phyloP scores from a whole-genome alignment of 257 asterid species.

The Nicotiana undulata region DNA sequence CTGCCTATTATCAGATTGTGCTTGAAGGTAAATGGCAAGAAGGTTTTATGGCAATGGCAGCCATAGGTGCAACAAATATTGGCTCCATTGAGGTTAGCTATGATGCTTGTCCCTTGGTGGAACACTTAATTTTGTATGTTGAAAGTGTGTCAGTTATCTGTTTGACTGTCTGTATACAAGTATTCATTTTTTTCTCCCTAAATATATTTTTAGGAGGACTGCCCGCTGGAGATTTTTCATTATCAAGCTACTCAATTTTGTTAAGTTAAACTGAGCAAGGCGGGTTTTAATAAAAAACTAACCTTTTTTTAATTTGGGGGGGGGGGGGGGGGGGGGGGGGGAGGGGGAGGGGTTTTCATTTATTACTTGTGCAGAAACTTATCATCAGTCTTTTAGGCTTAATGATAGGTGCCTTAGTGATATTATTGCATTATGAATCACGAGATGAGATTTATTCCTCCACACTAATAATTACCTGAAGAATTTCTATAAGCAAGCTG shows the following conservation, averaged over 20 bases:
- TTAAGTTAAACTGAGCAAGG: neutral
- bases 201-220: neutral
- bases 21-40: conserved; percentile 91
- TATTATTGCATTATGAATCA: neutral
- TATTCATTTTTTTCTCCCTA: conserved; percentile 4
- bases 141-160: neutral
- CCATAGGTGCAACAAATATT: conserved; percentile 90
- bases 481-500: neutral
- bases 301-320: too few relatives aligned
- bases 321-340: too few relatives aligned
- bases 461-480: neutral
- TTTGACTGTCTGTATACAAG: conserved; percentile 11
- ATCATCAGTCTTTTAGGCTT: neutral
- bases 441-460: neutral
- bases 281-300: neutral
- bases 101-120: neutral
- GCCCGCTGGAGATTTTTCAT: neutral
- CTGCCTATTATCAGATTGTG: conserved; percentile 53
- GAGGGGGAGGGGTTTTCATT: neutral
- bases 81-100: conserved; percentile 80
- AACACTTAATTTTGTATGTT: neutral
- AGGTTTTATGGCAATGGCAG: conserved; percentile 98
- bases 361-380: neutral
- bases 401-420: neutral
- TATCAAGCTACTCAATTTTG: neutral